These are phyloP conservation scores for Phtheirospermum japonicum DNA, from an alignment of 257 asterid genomes.

Conservation along the genomic window DNA sequence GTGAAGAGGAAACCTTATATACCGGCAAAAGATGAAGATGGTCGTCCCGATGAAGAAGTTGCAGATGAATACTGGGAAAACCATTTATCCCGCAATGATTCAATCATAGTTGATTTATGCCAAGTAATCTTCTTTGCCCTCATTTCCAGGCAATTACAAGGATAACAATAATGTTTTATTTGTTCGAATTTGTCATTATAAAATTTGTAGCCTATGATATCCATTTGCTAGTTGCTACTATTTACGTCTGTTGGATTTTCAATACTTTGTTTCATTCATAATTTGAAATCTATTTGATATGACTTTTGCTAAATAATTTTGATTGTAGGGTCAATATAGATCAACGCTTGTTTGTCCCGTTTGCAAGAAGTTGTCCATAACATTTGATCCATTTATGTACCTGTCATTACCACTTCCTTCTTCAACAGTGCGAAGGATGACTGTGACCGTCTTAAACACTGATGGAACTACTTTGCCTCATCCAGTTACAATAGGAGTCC, in stretches of 20 bases:
- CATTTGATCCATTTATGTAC: constrained; percentile 72
- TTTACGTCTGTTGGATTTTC: background rate
- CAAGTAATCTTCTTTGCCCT: constrained; percentile 44
- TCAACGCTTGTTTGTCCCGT: constrained; percentile 63
- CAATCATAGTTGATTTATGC: constrained; percentile 63
- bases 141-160: background rate
- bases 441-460: constrained; percentile 53
- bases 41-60: constrained; percentile 55
- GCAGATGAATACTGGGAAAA: constrained; percentile 73
- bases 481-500: constrained; percentile 51
- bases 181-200: background rate
- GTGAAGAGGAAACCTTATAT: constrained; percentile 67
- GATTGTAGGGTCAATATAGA: constrained; percentile 68
- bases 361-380: constrained; percentile 54
- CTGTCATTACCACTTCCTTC: constrained; percentile 70
- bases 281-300: constrained; percentile 16
- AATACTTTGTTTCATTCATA: constrained; percentile 13
- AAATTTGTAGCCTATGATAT: constrained; percentile 14
- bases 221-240: background rate
- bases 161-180: constrained; percentile 4
- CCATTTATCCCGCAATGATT: constrained; percentile 64
- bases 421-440: constrained; percentile 46
- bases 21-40: constrained; percentile 50
- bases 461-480: constrained; percentile 44
- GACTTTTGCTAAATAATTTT: constrained; percentile 5